Evolutionary conservation across 2,329 filamentous ascomycete genomes (phyloP).

Genomic region (Tolypocladium inflatum): DNA sequence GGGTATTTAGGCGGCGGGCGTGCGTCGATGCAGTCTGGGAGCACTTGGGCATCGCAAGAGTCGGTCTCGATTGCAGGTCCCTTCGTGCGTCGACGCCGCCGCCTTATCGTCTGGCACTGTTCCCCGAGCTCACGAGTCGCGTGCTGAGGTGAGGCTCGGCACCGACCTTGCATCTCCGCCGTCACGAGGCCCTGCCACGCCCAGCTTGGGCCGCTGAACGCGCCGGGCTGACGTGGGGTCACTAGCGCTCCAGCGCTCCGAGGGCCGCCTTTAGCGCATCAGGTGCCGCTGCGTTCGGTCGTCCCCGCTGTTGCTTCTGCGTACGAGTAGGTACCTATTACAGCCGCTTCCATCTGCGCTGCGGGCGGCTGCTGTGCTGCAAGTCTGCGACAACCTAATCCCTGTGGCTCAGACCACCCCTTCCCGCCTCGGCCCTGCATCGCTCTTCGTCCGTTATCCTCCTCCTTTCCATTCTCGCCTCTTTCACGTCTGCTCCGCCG

Average conservation of each 20-base stretch:
- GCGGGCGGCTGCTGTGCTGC: neutral
- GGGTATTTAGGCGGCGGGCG: neutral
- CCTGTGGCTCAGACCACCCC: neutral
- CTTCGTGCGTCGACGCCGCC: neutral
- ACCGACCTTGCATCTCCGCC: neutral
- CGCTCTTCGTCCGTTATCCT: neutral
- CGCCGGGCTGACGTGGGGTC: neutral
- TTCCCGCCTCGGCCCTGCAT: neutral
- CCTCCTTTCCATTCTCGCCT: neutral
- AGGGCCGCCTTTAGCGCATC: constrained; percentile 1
- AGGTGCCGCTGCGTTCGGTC: neutral
- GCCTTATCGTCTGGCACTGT: neutral
- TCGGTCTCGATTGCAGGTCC: neutral
- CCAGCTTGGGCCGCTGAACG: neutral
- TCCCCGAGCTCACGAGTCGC: neutral
- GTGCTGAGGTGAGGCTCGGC: neutral
- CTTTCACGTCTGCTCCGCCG: neutral
- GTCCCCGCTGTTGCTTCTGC: neutral
- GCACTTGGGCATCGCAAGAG: neutral
- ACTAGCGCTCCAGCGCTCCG: neutral
- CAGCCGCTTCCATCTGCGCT: neutral
- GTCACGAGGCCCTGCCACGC: neutral
- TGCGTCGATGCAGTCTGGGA: neutral
- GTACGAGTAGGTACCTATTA: too few species aligned
- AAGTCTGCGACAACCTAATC: neutral